Percentiles rank a stretch among this genome's conserved stretches.
These are phyloP conservation scores for Scheffersomyces cryptocercus DNA, from an alignment of 1,139 yeast genomes.

Conservation along the genomic window DNA sequence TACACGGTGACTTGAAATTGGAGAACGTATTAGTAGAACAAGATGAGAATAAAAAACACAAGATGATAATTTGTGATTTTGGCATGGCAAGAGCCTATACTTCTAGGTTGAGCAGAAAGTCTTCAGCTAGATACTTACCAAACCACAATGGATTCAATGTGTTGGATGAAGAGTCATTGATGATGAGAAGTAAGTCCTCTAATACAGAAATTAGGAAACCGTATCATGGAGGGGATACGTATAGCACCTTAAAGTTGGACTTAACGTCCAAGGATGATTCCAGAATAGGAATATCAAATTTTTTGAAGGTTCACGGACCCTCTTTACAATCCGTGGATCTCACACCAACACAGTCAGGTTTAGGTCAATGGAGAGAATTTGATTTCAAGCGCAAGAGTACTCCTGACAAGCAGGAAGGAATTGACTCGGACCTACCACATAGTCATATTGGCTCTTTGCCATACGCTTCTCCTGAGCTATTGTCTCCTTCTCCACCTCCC, in stretches of 20 bases:
- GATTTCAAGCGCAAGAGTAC: slow-evolving; percentile 15
- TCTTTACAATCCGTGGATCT: slow-evolving; percentile 36
- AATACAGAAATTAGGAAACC: slow-evolving; percentile 38
- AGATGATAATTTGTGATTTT: slow-evolving; percentile 73
- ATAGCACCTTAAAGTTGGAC: slow-evolving; percentile 21
- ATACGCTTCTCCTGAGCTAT: slow-evolving; percentile 86
- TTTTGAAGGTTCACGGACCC: slow-evolving; percentile 34
- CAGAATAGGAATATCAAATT: slow-evolving; percentile 32
- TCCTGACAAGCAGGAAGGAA: slow-evolving; percentile 10
- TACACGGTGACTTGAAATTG: slow-evolving; percentile 86
- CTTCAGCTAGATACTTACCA: slow-evolving; percentile 14
- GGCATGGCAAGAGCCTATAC: slow-evolving; percentile 65
- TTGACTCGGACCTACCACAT: slow-evolving; percentile 54
- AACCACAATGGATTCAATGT: slow-evolving; percentile 1
- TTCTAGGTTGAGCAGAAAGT: slow-evolving; percentile 27
- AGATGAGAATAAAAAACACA: slow-evolving; percentile 19
- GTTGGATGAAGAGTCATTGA: slow-evolving; percentile 15
- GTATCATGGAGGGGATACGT: slow-evolving; percentile 33
- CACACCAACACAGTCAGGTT: slow-evolving; percentile 28
- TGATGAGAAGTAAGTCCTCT: slow-evolving; percentile 50
- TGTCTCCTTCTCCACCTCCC: slow-evolving; percentile 66
- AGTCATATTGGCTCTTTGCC: slow-evolving; percentile 86
- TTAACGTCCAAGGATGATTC: slow-evolving; percentile 27
- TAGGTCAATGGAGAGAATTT: slow-evolving; percentile 1
- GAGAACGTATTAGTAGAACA: slow-evolving; percentile 75